Evolutionary conservation across 1,284 basidiomycete genomes (phyloP).

Genomic region (Ganoderma meredithae): DNA sequence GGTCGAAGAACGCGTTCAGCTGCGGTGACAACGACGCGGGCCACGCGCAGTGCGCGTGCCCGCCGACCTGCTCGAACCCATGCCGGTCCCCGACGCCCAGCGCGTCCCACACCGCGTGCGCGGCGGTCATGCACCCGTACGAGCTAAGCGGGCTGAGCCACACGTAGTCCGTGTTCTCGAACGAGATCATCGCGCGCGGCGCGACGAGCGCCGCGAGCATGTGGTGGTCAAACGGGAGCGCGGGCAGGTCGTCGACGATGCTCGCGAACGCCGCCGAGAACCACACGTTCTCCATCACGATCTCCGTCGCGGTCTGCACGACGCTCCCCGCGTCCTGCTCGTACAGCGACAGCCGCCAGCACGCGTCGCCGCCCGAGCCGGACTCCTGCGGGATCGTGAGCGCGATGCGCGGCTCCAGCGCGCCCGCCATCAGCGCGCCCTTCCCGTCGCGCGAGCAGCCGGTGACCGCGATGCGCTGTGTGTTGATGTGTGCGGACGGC

Average conservation of each 20-base stretch:
- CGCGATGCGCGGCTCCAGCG: constrained; percentile 59
- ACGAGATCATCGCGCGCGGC: constrained; percentile 56
- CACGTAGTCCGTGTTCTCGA: constrained; percentile 58
- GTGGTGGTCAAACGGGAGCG: constrained; percentile 62
- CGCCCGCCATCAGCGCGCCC: constrained; percentile 61
- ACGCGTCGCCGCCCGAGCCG: constrained; percentile 61
- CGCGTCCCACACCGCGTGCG: constrained; percentile 54
- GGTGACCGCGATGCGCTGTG: constrained; percentile 55
- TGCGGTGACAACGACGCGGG: constrained; percentile 50
- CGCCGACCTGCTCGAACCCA: constrained; percentile 59
- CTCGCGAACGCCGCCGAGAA: constrained; percentile 55
- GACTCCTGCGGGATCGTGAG: constrained; percentile 66
- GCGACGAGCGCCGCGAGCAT: constrained; percentile 57
- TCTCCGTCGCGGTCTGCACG: constrained; percentile 58
- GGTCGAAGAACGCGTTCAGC: constrained; percentile 58
- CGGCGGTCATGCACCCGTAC: constrained; percentile 58
- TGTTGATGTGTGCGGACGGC: constrained; percentile 52
- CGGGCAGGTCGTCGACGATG: constrained; percentile 50
- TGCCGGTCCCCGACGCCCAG: constrained; percentile 53
- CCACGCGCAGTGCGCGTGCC: constrained; percentile 61
- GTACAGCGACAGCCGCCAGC: constrained; percentile 60
- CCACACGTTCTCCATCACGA: constrained; percentile 63
- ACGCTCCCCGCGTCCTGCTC: constrained; percentile 46
- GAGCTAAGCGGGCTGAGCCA: constrained; percentile 57
- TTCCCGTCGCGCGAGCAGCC: constrained; percentile 66